Evolutionary conservation across 139 green algal genomes (phyloP).

Genomic region (Pseudopediastrum boryanum): DNA sequence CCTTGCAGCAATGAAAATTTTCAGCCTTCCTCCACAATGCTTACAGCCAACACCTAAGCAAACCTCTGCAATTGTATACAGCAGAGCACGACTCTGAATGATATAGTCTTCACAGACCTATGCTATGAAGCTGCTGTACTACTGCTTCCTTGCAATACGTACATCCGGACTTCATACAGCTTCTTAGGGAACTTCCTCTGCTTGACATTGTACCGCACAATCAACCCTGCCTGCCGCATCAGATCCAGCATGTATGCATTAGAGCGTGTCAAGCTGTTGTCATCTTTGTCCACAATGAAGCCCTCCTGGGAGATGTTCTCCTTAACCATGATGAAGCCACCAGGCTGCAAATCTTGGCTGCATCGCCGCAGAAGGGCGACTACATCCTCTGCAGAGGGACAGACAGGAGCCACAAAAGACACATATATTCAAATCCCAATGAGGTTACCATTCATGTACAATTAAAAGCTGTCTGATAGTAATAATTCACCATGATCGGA

Average conservation of each 20-base stretch:
- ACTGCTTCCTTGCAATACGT: slow-evolving; percentile 45
- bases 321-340: slow-evolving; percentile 93
- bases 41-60: too few species aligned
- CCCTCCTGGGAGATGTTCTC: slow-evolving; percentile 91
- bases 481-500: too few species aligned
- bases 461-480: background rate
- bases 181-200: slow-evolving; percentile 75
- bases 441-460: background rate
- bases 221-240: slow-evolving; percentile 55
- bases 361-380: slow-evolving; percentile 77
- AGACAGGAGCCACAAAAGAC: background rate
- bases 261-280: slow-evolving; percentile 85
- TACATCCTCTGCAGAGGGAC: slow-evolving; percentile 65
- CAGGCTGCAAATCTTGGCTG: slow-evolving; percentile 62
- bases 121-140: background rate
- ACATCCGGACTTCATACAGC: slow-evolving; percentile 84
- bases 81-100: too few species aligned
- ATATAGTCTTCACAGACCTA: too few species aligned
- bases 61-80: too few species aligned
- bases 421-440: background rate
- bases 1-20: too few species aligned
- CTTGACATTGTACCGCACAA: slow-evolving; percentile 53
- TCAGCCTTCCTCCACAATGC: too few species aligned
- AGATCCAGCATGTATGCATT: slow-evolving; percentile 80
- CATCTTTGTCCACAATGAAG: slow-evolving; percentile 92